These are phyloP conservation scores for Chaetoscypha palmicola DNA, from an alignment of 2,329 filamentous ascomycete species.

Conservation along the genomic window DNA sequence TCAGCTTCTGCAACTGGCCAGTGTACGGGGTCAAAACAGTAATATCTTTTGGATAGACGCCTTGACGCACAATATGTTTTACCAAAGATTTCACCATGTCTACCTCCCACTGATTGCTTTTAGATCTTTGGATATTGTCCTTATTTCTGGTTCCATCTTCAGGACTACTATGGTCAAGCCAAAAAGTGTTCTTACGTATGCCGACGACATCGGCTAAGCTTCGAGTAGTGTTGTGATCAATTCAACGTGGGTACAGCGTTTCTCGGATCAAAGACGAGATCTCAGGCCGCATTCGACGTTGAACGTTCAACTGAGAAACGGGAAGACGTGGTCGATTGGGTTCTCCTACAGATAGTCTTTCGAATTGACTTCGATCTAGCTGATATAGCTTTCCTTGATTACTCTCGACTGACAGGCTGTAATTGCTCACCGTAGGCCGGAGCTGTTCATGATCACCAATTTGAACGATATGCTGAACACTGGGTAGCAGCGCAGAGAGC, in stretches of 20 bases:
- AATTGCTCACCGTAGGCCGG: conserved; percentile 30
- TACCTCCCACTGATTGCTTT: conserved; percentile 51
- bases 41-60: conserved; percentile 55
- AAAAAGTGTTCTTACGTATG: conserved; percentile 24
- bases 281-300: conserved; percentile 27
- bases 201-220: conserved; percentile 23
- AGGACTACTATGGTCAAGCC: conserved; percentile 22
- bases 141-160: conserved; percentile 16
- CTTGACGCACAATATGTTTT: conserved; percentile 58
- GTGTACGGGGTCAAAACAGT: conserved; percentile 63
- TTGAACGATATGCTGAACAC: conserved; percentile 35
- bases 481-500: conserved; percentile 33
- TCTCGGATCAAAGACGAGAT: conserved; percentile 24
- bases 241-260: conserved; percentile 22
- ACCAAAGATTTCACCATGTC: conserved; percentile 57
- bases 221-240: conserved; percentile 18
- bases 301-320: conserved; percentile 23
- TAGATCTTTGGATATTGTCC: conserved; percentile 14
- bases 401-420: conserved; percentile 28
- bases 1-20: conserved; percentile 42
- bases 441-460: conserved; percentile 41
- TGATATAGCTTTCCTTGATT: conserved; percentile 18
- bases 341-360: conserved; percentile 20
- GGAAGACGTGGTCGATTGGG: conserved; percentile 16
- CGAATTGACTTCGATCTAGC: conserved; percentile 26